Evolutionary conservation across 352 stramenopile species (phyloP).

Genomic region (Phytophthora tentaculata): DNA sequence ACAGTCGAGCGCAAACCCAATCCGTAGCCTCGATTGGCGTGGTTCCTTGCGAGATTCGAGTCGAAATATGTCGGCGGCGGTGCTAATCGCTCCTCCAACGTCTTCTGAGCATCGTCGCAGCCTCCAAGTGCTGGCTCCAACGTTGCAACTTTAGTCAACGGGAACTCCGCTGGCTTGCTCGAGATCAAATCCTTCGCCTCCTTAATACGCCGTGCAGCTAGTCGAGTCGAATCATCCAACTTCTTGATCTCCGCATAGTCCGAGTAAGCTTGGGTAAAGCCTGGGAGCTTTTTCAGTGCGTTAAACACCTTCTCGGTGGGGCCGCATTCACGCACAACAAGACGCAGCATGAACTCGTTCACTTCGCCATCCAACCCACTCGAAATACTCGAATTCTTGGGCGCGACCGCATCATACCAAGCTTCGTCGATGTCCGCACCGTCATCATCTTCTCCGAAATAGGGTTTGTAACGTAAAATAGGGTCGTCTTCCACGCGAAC

Average conservation of each 20-base stretch:
- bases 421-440: conserved; percentile 79
- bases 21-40: conserved; percentile 39
- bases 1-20: conserved; percentile 58
- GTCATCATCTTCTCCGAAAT: conserved; percentile 92
- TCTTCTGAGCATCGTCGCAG: conserved; percentile 12
- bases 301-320: conserved; percentile 63
- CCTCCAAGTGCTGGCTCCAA: conserved; percentile 42
- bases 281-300: conserved; percentile 61
- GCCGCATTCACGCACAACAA: conserved; percentile 64
- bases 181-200: conserved; percentile 50
- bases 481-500: conserved; percentile 87
- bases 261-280: conserved; percentile 63
- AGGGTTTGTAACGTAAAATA: conserved; percentile 90
- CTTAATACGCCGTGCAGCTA: conserved; percentile 49
- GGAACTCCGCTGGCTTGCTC: conserved; percentile 26
- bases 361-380: conserved; percentile 69
- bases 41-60: conserved; percentile 57
- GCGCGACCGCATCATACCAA: conserved; percentile 64
- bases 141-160: conserved; percentile 42
- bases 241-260: conserved; percentile 83
- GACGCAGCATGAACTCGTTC: conserved; percentile 74
- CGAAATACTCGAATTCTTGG: conserved; percentile 40
- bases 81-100: conserved; percentile 51
- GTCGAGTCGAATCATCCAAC: conserved; percentile 45
- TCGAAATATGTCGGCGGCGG: conserved; percentile 70